Base-by-base conservation (phyloP, 2,329 filamentous ascomycete species). In the Penicillium palitans region DNA sequence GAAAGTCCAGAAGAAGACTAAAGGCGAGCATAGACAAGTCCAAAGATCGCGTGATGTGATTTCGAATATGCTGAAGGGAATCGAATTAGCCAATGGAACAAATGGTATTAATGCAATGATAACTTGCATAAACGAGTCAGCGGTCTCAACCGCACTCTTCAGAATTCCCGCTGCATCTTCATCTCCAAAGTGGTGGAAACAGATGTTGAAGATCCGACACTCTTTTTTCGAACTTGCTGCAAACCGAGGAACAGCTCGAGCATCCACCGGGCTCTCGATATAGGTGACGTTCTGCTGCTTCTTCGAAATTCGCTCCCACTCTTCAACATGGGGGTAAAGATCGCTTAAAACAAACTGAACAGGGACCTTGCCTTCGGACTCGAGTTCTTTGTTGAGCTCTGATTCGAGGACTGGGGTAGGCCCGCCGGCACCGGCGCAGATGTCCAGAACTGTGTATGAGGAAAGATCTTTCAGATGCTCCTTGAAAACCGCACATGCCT, bases 141-240 rank as follows among this genome's bases (percentile, higher is more conserved):
- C 64, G 10, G 54, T 65, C 58, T 72, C 63, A 2, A 65, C 50
- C 10, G 62, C 59, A 69, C 89, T 86, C 52, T 78, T 79, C 33
- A 93, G 71, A 31, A 91, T 87, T 9, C 80, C 78, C 27, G 71
- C 75, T 0, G 87, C 89, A 19, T 86, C 73, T 4, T 76, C 74
- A 67, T 91, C 87, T 61, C 86, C 82, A 65, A 92, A 92, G 75
- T 92, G 89, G 73, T 92, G 90, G 68, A 93, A 93, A 1, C 88
- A 84, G 2, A 91, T 79, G 70, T 88, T 90, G 72, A 90, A 92
- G 50, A 91, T 75, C 5, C 89, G 80, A 69, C 91, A 88, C 24
- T 90, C 77, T 45, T 78, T 82, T 68, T 80, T 82, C 49, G 39
- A 24, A 21, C 13, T 77, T 78, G 4, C 75, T 13, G 50, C 2